Conservation (phyloP, 2,329 filamentous ascomycete genomes). For the Fusarium nanum region DNA sequence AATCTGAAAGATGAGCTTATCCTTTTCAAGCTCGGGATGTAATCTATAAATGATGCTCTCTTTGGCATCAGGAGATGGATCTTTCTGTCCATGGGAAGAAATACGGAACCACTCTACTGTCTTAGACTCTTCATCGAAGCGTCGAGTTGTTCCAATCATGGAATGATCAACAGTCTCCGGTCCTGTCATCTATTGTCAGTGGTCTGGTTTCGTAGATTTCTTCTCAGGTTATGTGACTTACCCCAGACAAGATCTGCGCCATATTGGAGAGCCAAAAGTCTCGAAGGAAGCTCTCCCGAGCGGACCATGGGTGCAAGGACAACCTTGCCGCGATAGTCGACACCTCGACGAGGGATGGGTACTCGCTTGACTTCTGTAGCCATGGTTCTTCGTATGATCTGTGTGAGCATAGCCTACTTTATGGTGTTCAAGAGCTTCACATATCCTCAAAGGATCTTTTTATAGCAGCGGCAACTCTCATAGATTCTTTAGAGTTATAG, state of each 20-base stretch:
- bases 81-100: slow-evolving; percentile 75
- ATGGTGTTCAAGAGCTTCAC: slow-evolving; percentile 14
- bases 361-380: slow-evolving; percentile 72
- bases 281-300: slow-evolving; percentile 93
- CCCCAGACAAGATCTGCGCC: slow-evolving; percentile 98
- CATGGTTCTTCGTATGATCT: slow-evolving; percentile 65
- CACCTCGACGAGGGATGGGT: slow-evolving; percentile 86
- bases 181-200: slow-evolving; percentile 59
- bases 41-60: slow-evolving; percentile 85
- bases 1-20: slow-evolving; percentile 87
- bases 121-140: slow-evolving; percentile 78
- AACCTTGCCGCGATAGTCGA: slow-evolving; percentile 93
- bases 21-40: slow-evolving; percentile 80
- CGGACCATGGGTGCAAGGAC: slow-evolving; percentile 98
- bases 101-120: slow-evolving; percentile 87
- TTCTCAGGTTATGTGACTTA: slow-evolving; percentile 53
- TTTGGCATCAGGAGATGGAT: slow-evolving; percentile 63
- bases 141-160: slow-evolving; percentile 86
- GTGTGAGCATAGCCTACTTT: slow-evolving; percentile 48
- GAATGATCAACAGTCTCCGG: slow-evolving; percentile 94
- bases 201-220: neutral
- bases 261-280: slow-evolving; percentile 90
- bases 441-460: slow-evolving; percentile 7
- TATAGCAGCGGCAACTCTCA: slow-evolving; percentile 16
- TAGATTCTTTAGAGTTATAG: slow-evolving; percentile 23